These are phyloP conservation scores for Phytophthora melonis DNA, from an alignment of 352 stramenopile genomes.

Conservation along the genomic window DNA sequence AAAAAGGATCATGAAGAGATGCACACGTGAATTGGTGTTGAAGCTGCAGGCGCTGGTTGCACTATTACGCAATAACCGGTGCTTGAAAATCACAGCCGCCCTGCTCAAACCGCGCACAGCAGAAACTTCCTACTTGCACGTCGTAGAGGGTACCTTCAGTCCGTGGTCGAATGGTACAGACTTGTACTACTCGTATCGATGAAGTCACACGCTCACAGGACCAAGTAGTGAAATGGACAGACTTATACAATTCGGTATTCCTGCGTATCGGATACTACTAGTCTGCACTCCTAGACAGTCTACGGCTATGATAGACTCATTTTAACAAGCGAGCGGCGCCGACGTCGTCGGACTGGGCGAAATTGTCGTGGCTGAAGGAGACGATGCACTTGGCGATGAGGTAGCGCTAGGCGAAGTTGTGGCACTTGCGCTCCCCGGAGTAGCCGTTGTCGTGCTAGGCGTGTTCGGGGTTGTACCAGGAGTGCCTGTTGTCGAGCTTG, in stretches of 20 bases:
- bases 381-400: conserved; percentile 14
- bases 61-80: conserved; percentile 19
- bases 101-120: background rate
- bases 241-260: background rate
- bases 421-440: conserved; percentile 5
- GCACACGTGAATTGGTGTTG: conserved; percentile 2
- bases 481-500: conserved; percentile 2
- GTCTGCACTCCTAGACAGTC: background rate
- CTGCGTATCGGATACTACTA: background rate
- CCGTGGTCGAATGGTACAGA: background rate
- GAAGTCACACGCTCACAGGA: background rate
- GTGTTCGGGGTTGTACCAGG: conserved; percentile 2
- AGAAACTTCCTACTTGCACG: background rate
- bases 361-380: background rate
- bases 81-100: conserved; percentile 21
- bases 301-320: background rate
- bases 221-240: background rate
- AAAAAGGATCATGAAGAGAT: conserved; percentile 17
- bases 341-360: conserved; percentile 1
- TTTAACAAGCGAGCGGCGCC: conserved; percentile 24
- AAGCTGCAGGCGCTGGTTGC: conserved; percentile 3
- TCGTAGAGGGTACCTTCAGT: background rate
- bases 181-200: background rate
- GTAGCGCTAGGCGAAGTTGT: conserved; percentile 1
- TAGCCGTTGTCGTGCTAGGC: conserved; percentile 4